Evolutionary conservation across 768 basidiomycete species (phyloP).

Genomic region (Calocera cornea): DNA sequence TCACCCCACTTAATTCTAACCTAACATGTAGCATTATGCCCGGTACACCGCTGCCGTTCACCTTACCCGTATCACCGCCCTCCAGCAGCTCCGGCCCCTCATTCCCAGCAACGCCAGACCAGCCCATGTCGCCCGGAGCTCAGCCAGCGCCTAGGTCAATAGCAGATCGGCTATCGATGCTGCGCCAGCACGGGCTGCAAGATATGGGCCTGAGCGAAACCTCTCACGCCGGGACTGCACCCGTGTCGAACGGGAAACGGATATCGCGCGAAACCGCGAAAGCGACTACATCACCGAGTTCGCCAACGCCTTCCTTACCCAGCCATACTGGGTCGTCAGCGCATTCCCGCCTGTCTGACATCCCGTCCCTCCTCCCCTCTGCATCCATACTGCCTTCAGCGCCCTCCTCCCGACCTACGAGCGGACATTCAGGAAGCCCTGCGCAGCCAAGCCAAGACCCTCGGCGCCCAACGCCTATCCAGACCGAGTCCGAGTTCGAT

Average conservation of each 20-base stretch:
- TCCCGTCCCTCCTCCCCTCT: neutral
- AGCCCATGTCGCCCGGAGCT: neutral
- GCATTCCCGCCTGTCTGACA: neutral
- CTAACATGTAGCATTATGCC: neutral
- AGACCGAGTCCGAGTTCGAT: slow-evolving; percentile 37
- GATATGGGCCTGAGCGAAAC: neutral
- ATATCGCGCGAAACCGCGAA: neutral
- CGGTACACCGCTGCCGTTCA: neutral
- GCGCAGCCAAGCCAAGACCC: neutral
- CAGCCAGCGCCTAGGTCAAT: neutral
- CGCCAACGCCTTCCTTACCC: neutral
- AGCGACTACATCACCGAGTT: neutral
- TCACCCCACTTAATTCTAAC: neutral
- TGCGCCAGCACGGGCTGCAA: neutral
- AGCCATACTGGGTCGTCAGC: neutral
- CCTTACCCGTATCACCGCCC: neutral
- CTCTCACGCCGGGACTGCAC: neutral
- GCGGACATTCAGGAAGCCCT: neutral
- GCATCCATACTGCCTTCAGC: neutral
- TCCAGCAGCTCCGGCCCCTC: neutral
- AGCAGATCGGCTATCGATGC: neutral
- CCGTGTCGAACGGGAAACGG: neutral
- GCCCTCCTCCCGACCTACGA: neutral
- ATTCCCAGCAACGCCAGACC: neutral
- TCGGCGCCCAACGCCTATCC: slow-evolving; percentile 1